Evolutionary conservation across 1,284 basidiomycete genomes (phyloP).

Genomic region (Trichosporon faecale): DNA sequence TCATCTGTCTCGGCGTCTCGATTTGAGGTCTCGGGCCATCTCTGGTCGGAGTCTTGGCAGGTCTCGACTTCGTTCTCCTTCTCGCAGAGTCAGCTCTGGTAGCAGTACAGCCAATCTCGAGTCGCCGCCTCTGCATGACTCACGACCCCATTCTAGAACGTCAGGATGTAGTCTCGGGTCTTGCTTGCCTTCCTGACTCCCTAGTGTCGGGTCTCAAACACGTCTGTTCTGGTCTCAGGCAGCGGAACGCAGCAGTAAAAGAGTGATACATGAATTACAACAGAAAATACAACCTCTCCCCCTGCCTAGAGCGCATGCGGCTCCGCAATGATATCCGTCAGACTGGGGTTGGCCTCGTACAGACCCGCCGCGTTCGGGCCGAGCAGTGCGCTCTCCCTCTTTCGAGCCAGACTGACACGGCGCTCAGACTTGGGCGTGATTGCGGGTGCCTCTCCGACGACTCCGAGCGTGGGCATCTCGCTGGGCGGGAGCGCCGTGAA

Average conservation of each 20-base stretch:
- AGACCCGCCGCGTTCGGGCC: background rate
- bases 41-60: too few species aligned
- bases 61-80: too few species aligned
- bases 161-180: too few species aligned
- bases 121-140: too few species aligned
- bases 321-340: slow-evolving; percentile 2
- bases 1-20: too few species aligned
- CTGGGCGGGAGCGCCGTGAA: background rate
- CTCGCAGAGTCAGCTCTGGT: too few species aligned
- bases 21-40: too few species aligned
- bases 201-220: background rate
- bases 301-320: background rate
- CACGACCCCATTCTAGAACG: too few species aligned
- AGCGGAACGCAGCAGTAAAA: background rate
- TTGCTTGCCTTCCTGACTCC: too few species aligned
- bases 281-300: background rate
- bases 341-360: background rate
- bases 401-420: background rate
- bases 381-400: background rate
- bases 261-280: background rate
- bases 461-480: background rate
- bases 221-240: background rate
- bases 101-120: too few species aligned
- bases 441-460: background rate
- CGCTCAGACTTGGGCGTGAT: background rate